Evolutionary conservation across 1,284 basidiomycete species (phyloP).

Genomic region (Melampsora occidentalis): DNA sequence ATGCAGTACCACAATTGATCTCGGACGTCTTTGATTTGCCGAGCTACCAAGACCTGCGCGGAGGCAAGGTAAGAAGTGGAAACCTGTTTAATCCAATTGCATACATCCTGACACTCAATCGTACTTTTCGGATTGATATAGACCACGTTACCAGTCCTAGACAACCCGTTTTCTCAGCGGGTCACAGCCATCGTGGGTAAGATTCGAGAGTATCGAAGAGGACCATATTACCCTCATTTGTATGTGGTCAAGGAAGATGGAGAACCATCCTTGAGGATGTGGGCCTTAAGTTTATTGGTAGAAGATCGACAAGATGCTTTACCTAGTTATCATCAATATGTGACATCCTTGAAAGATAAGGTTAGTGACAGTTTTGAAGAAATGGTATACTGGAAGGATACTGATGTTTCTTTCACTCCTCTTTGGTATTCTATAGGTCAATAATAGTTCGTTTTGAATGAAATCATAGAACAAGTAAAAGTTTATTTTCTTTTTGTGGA

Average conservation of each 20-base stretch:
- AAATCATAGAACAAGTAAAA: no score
- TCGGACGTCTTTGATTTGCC: slow-evolving; percentile 91
- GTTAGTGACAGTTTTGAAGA: slow-evolving; percentile 52
- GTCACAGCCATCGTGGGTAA: slow-evolving; percentile 90
- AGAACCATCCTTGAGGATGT: slow-evolving; percentile 78
- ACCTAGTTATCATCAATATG: slow-evolving; percentile 92
- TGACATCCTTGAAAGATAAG: slow-evolving; percentile 73
- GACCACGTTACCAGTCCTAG: slow-evolving; percentile 80
- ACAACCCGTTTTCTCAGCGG: slow-evolving; percentile 88
- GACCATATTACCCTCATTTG: slow-evolving; percentile 88
- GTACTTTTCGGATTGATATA: slow-evolving; percentile 50
- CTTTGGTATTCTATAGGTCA: no score
- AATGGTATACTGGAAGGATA: no score
- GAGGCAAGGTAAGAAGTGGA: slow-evolving; percentile 71
- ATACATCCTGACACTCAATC: not conserved
- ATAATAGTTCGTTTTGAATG: no score
- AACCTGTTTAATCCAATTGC: not conserved
- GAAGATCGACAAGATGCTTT: slow-evolving; percentile 93
- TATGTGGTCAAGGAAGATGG: slow-evolving; percentile 98
- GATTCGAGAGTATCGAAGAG: slow-evolving; percentile 77
- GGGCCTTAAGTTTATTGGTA: slow-evolving; percentile 90
- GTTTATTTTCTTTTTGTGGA: no score
- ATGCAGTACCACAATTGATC: slow-evolving; percentile 89
- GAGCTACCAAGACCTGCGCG: slow-evolving; percentile 78
- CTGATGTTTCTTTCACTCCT: no score